phyloP scores from a whole-genome alignment of 495 filamentous ascomycete genomes.

The Cercophora newfieldiana region DNA sequence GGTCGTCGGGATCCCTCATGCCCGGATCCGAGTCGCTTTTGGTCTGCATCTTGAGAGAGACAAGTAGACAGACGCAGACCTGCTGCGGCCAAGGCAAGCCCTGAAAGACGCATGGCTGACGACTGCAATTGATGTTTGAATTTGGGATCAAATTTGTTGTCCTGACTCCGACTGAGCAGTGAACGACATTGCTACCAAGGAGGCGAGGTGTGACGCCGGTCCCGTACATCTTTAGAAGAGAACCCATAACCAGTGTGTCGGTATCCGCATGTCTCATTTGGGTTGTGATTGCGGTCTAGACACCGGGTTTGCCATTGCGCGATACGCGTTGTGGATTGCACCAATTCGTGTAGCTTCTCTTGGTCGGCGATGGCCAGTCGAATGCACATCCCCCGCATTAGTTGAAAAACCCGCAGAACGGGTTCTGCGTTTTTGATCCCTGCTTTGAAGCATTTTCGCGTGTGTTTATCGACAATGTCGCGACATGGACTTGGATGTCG shows the following conservation, averaged over 20 bases:
- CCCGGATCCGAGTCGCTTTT: conserved; percentile 10
- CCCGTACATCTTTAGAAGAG: not conserved
- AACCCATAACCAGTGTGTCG: not conserved
- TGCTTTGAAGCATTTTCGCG: not conserved
- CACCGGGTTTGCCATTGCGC: conserved; percentile 25
- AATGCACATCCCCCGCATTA: not conserved
- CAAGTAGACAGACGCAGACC: conserved; percentile 19
- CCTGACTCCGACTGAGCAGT: too few relatives aligned
- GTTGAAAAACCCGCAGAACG: not conserved
- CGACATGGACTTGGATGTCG: conserved; percentile 31
- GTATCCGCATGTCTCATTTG: not conserved
- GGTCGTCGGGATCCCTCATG: conserved; percentile 31
- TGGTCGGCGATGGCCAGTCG: not conserved
- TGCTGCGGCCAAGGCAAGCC: not conserved
- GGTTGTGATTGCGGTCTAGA: not conserved
- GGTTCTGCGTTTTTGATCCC: not conserved
- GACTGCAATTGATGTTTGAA: not conserved
- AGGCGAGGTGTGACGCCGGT: not conserved
- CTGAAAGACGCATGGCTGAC: not conserved
- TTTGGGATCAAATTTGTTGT: too few relatives aligned
- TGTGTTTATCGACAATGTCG: not conserved
- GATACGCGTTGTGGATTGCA: conserved; percentile 27
- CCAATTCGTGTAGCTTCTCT: not conserved
- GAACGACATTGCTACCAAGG: too few relatives aligned
- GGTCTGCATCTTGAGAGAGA: not conserved